These are phyloP conservation scores for Colletotrichum theobromicola DNA, from an alignment of 2,329 filamentous ascomycete genomes.

Conservation along the genomic window DNA sequence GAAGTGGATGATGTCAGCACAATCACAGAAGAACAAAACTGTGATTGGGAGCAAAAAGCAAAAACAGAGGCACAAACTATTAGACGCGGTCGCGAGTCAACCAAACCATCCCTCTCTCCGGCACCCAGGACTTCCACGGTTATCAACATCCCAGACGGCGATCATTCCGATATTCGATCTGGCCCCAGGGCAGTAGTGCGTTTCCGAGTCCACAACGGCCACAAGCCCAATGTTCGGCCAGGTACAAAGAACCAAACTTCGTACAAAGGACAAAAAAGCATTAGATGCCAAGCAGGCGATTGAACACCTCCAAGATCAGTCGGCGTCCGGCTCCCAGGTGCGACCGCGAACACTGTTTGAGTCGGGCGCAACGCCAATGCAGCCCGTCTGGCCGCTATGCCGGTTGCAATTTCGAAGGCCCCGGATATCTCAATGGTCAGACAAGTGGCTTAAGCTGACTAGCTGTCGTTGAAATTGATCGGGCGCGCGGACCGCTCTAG, in stretches of 20 bases:
- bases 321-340: not conserved
- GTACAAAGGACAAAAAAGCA: constrained; percentile 2
- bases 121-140: not conserved
- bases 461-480: constrained; percentile 18
- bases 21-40: constrained; percentile 5
- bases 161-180: not conserved
- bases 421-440: constrained; percentile 15
- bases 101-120: not conserved
- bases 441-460: constrained; percentile 19
- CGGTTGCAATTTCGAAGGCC: constrained; percentile 17
- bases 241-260: not conserved
- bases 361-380: constrained; percentile 14
- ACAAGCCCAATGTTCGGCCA: not conserved
- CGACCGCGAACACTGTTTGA: not conserved
- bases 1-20: constrained; percentile 20
- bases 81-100: constrained; percentile 9
- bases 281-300: constrained; percentile 15
- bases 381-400: constrained; percentile 9
- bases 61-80: constrained; percentile 11
- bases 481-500: constrained; percentile 13
- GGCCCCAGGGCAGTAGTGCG: not conserved
- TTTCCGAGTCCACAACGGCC: constrained; percentile 4
- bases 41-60: constrained; percentile 1
- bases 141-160: not conserved
- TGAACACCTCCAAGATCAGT: not conserved